Base-by-base conservation (phyloP, 2,329 filamentous ascomycete genomes). In the Colletotrichum destructivum region DNA sequence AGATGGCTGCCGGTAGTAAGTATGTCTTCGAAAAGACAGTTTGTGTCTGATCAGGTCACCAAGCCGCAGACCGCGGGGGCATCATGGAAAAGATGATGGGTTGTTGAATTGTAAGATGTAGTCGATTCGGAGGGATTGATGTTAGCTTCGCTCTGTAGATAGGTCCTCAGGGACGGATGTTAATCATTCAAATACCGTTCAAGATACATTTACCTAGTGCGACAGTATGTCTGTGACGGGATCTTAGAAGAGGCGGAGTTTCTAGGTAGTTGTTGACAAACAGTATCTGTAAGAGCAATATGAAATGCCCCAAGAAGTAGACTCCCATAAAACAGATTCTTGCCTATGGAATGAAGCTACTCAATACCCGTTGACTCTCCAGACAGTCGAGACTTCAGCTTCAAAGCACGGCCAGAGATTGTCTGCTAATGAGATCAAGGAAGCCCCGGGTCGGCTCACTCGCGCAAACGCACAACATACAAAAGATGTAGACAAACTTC, bases 71-170 rank as follows among this genome's bases (percentile, higher is more conserved):
- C 18, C 16, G n/a, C 31, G 35, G 15, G 16, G 47, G 40, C 56
- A 61, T 71, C 63, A 16, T 49, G 42, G 38, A 12, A 46, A 65
- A n/a, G 66, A 65, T 66, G 55, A 23, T 26, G 38, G 46, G 55
- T 46, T 21, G 55, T 67, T 35, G 56, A 7, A 15, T 21, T 59
- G 47, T 46, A 35, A 18, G 60, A 69, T 57, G 18, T 61, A 23
- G 47, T 35, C n/a, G n/a, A 55, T 71, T 15, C 13, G 16, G 23
- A 35, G 7, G 46, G 35, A 26, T 31, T 4, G 38, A 15, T 9
- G n/a, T 21, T 44, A 55, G 5, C 64, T 54, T 54, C 23, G 52
- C 1, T 62, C n/a, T 52, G 42, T 68, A 62, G 12, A 57, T 57
- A 68, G 57, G 64, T 59, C 57, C 56, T 67, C 51, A 31, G 2